phyloP scores from a whole-genome alignment of 2,329 filamentous ascomycete genomes.

The Epichloe gansuensis region DNA sequence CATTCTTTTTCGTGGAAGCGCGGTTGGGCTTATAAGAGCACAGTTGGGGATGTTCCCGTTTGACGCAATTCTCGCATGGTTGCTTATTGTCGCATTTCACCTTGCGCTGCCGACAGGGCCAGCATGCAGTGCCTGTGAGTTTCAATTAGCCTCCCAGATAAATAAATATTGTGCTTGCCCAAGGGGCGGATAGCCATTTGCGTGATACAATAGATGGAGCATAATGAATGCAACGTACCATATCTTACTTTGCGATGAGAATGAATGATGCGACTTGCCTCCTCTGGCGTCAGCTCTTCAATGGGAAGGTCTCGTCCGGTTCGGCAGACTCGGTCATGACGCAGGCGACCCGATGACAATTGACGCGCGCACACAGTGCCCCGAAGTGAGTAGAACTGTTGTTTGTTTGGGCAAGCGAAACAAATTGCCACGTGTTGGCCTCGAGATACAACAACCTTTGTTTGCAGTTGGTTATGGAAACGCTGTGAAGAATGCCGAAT shows the following conservation, averaged over 20 bases:
- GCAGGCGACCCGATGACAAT: neutral
- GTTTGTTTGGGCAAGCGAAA: neutral
- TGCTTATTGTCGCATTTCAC: conserved; percentile 60
- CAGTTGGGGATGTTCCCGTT: conserved; percentile 50
- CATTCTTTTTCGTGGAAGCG: conserved; percentile 26
- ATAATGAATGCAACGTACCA: conserved; percentile 32
- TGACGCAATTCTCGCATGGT: conserved; percentile 56
- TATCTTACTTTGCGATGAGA: conserved; percentile 58
- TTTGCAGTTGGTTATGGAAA: conserved; percentile 11
- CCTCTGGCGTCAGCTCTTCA: conserved; percentile 50
- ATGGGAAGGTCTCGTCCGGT: conserved; percentile 33
- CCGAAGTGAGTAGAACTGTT: no score
- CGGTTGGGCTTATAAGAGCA: conserved; percentile 56
- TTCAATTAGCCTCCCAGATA: neutral
- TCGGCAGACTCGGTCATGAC: conserved; percentile 34
- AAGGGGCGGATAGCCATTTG: no score
- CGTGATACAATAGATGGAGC: neutral
- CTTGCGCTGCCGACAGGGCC: conserved; percentile 56
- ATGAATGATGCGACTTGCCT: conserved; percentile 56
- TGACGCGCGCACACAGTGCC: neutral
- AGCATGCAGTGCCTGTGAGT: conserved; percentile 46
- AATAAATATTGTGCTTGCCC: neutral
- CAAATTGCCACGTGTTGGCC: neutral
- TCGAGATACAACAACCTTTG: neutral
- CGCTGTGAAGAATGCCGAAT: conserved; percentile 23